These are phyloP conservation scores for Sphaerulina vaccinii DNA, from an alignment of 2,329 filamentous ascomycete species.

Conservation along the genomic window DNA sequence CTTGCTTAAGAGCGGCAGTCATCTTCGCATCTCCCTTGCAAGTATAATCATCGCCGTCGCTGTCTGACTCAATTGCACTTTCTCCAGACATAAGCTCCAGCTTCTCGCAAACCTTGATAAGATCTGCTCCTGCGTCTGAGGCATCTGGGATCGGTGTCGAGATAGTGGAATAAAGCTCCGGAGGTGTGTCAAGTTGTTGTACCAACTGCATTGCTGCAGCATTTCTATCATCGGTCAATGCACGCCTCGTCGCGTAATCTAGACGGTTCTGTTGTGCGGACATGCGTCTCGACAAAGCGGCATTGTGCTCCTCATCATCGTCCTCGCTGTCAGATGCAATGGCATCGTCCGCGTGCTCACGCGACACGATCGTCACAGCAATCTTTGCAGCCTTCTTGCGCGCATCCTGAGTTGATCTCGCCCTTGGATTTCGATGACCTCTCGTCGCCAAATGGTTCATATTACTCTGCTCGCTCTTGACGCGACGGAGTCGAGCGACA, in stretches of 20 bases:
- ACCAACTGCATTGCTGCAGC: constrained; percentile 1
- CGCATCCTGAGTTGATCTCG: not conserved
- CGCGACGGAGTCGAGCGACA: not conserved
- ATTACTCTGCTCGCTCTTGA: constrained; percentile 5
- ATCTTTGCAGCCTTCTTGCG: not conserved
- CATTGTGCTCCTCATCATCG: constrained; percentile 5
- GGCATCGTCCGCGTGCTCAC: constrained; percentile 17
- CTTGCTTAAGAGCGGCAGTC: constrained; percentile 8
- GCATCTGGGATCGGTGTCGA: constrained; percentile 8
- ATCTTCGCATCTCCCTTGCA: constrained; percentile 6
- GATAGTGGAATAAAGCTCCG: not conserved
- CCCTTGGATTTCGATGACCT: not conserved
- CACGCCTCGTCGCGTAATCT: constrained; percentile 20
- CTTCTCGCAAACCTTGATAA: constrained; percentile 9
- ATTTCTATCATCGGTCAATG: constrained; percentile 11
- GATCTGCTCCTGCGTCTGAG: constrained; percentile 1
- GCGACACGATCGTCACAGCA: constrained; percentile 1
- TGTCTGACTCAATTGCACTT: constrained; percentile 10
- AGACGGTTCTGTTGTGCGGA: constrained; percentile 11
- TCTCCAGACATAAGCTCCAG: constrained; percentile 1
- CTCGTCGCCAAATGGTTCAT: not conserved
- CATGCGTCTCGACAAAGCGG: not conserved
- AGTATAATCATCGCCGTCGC: constrained; percentile 11
- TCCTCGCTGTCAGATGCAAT: constrained; percentile 26
- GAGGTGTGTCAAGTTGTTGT: not conserved